Base-by-base conservation (phyloP, 495 filamentous ascomycete genomes). In the Xylaria cubensis region DNA sequence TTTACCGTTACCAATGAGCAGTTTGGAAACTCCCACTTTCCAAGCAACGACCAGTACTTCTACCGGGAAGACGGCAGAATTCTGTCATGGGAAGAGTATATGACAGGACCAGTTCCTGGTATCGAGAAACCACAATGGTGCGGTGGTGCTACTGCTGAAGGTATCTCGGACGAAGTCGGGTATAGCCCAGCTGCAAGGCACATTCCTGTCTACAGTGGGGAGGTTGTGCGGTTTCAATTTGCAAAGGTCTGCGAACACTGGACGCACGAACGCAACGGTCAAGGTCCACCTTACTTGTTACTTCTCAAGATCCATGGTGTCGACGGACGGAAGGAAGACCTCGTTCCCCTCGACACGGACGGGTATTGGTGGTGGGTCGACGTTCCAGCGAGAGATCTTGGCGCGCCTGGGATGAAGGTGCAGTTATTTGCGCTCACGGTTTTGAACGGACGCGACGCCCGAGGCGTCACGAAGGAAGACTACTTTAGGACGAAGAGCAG, bases 1-100 rank as follows among this genome's bases (percentile, higher is more conserved):
- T 99, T 99, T 81, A 91, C 87, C n/a, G 87, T 90, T 79, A 81
- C 86, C n/a, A 97, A 97, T 77, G 90, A 93, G 50, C 88, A 91
- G 24, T 97, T 99, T 74, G 94, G 94, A 0, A 78, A 88, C 4
- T 86, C 84, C 26, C 96, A 99, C 75, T 98, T 91, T 79, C 95
- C 96, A 0, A 67, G 73, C 2, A 87, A 98, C 72, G 81, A 80
- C n/a, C 74, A 75, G 12, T 83, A 92, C 46, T 93, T 94, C 81
- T 95, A 89, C 84, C 88, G 92, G 34, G 80, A 83, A 17, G 86
- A 86, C 36, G 82, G 83, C 5, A 70, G 82, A 12, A 72, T 75
- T 1, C 80, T 88, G 7, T 83, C 81, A 0, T 97, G 94, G 93
- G 92, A 94, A 75, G 91, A 96, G 75, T 97, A 97, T 77, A 86